A percentile compares a stretch with the other conserved stretches of the same genome.
phyloP scores from a whole-genome alignment of 768 basidiomycete species.

The Leccinum boreale region DNA sequence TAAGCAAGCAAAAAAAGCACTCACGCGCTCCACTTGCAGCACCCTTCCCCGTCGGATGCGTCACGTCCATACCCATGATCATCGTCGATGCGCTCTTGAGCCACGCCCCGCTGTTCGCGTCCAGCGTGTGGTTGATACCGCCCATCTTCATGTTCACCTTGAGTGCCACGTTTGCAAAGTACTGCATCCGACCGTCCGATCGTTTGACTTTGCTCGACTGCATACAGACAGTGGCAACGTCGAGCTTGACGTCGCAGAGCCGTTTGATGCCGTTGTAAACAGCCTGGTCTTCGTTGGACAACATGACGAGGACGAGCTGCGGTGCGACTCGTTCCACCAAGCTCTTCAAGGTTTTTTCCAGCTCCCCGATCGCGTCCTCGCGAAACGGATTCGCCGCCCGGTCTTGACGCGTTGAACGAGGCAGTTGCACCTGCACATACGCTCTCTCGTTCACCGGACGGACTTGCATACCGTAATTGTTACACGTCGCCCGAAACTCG shows the following conservation, averaged over 20 bases:
- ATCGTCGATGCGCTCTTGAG: constrained; percentile 44
- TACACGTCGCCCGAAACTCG: constrained; percentile 62
- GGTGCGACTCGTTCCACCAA: constrained; percentile 3
- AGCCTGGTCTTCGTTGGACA: constrained; percentile 44
- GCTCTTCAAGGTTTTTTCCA: neutral
- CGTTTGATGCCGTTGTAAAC: constrained; percentile 51
- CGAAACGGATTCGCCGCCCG: constrained; percentile 47
- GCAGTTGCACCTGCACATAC: constrained; percentile 39
- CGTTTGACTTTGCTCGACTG: constrained; percentile 59
- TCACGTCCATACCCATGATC: constrained; percentile 62
- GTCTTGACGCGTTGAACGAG: constrained; percentile 44
- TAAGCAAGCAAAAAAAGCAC: neutral
- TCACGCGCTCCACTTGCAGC: constrained; percentile 48
- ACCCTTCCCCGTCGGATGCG: constrained; percentile 64
- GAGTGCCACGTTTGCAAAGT: constrained; percentile 52
- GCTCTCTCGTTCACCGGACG: constrained; percentile 22
- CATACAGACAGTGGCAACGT: constrained; percentile 64
- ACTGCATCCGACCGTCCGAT: constrained; percentile 48
- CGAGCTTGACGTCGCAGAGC: constrained; percentile 47
- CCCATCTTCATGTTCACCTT: constrained; percentile 58
- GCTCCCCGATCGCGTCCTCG: constrained; percentile 40
- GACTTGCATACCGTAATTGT: constrained; percentile 59
- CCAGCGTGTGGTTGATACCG: constrained; percentile 49
- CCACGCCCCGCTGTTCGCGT: constrained; percentile 37
- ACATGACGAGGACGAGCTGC: constrained; percentile 40